Evolutionary conservation across 495 filamentous ascomycete species (phyloP).

Genomic region (Sporormia fimetaria): DNA sequence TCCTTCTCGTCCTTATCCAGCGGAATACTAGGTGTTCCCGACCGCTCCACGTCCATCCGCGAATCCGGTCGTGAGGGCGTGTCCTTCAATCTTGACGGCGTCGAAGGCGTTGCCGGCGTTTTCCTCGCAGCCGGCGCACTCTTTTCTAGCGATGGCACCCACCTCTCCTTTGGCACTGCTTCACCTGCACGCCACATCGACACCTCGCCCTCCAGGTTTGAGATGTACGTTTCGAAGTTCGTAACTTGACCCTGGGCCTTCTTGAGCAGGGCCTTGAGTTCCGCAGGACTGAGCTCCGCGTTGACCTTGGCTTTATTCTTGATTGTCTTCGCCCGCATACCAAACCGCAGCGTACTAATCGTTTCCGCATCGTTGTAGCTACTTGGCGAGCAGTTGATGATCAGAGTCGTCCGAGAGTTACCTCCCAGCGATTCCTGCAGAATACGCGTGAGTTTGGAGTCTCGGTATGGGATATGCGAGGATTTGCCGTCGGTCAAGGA

Average conservation of each 20-base stretch:
- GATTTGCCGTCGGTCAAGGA: constrained; percentile 96
- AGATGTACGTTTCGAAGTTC: constrained; percentile 76
- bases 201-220: constrained; percentile 75
- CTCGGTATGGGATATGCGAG: constrained; percentile 91
- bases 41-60: constrained; percentile 69
- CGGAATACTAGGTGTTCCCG: constrained; percentile 72
- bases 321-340: constrained; percentile 93
- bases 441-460: constrained; percentile 95
- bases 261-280: constrained; percentile 81
- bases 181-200: constrained; percentile 80
- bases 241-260: constrained; percentile 85
- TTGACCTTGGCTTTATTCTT: constrained; percentile 99
- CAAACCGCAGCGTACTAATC: constrained; percentile 83
- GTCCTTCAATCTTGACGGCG: constrained; percentile 56
- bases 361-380: constrained; percentile 98
- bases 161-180: constrained; percentile 73
- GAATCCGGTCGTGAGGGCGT: constrained; percentile 66
- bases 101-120: constrained; percentile 51
- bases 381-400: constrained; percentile 96
- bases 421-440: constrained; percentile 92
- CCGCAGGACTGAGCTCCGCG: constrained; percentile 86
- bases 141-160: constrained; percentile 51
- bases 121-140: constrained; percentile 48
- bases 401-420: constrained; percentile 92
- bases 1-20: constrained; percentile 95